Evolutionary conservation across 2,329 filamentous ascomycete genomes (phyloP).

Genomic region (Onygenales sp.): DNA sequence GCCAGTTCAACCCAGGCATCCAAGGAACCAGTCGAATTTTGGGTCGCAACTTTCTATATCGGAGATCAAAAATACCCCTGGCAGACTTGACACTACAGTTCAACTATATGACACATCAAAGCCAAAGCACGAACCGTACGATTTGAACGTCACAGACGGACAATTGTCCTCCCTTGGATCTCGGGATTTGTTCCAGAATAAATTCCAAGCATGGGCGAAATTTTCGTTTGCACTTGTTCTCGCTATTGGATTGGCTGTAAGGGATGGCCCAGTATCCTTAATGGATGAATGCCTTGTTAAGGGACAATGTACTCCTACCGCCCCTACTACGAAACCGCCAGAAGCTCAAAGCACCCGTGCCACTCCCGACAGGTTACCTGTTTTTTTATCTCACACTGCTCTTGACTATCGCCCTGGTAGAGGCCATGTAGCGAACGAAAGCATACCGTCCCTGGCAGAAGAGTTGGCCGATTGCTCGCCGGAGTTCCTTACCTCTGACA

Average conservation of each 20-base stretch:
- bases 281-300: conserved; percentile 8
- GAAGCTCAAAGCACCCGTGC: background rate
- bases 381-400: background rate
- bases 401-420: no score
- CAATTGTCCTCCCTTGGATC: background rate
- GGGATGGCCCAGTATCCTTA: conserved; percentile 32
- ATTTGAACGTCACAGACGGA: background rate
- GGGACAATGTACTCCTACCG: background rate
- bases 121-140: background rate
- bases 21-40: background rate
- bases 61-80: background rate
- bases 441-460: no score
- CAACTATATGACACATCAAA: conserved; percentile 10
- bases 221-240: conserved; percentile 40
- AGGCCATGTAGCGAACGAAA: no score
- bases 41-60: background rate
- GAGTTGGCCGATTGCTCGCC: no score
- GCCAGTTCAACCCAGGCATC: background rate
- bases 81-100: background rate
- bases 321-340: background rate
- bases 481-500: no score
- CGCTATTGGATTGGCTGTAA: conserved; percentile 39
- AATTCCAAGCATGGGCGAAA: conserved; percentile 29
- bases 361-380: background rate
- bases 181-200: background rate